These are phyloP conservation scores for Globisporangium apiculatum DNA, from an alignment of 352 stramenopile genomes.

Conservation along the genomic window DNA sequence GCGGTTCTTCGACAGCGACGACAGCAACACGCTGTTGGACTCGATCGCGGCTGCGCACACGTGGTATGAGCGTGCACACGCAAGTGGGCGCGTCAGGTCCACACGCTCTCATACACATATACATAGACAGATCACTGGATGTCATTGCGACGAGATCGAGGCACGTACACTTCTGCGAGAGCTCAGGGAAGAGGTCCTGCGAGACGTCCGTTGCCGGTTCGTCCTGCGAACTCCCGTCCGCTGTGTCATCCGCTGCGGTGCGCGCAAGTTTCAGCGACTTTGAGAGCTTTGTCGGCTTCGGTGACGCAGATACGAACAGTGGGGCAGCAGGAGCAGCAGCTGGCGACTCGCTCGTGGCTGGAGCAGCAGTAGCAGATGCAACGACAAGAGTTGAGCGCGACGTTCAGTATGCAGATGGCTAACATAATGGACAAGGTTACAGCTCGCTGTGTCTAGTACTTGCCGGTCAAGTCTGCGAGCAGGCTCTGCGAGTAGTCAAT, in stretches of 20 bases:
- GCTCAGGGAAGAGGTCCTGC: slow-evolving; percentile 40
- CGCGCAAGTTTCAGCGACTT: neutral
- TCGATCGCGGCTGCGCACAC: slow-evolving; percentile 27
- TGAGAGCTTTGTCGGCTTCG: slow-evolving; percentile 3
- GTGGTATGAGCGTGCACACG: neutral
- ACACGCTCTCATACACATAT: neutral
- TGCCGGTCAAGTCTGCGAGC: slow-evolving; percentile 64
- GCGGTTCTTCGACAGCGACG: slow-evolving; percentile 54
- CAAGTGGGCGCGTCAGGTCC: neutral
- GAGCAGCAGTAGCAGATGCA: neutral
- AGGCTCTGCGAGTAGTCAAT: slow-evolving; percentile 73
- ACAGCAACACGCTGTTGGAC: slow-evolving; percentile 54
- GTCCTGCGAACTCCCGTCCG: slow-evolving; percentile 31
- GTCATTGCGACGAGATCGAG: neutral
- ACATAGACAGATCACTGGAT: neutral
- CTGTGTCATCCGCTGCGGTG: slow-evolving; percentile 12
- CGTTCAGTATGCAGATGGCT: neutral
- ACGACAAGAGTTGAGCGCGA: neutral
- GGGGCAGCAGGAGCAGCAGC: neutral
- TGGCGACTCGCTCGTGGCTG: too few relatives aligned
- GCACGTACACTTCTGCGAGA: slow-evolving; percentile 40
- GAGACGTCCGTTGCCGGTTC: slow-evolving; percentile 21
- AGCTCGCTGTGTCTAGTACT: slow-evolving; percentile 17
- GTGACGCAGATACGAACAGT: neutral
- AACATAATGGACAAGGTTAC: slow-evolving; percentile 4